Conservation (phyloP, 2,329 filamentous ascomycete species). For the Byssoonygena ceratinophila region DNA sequence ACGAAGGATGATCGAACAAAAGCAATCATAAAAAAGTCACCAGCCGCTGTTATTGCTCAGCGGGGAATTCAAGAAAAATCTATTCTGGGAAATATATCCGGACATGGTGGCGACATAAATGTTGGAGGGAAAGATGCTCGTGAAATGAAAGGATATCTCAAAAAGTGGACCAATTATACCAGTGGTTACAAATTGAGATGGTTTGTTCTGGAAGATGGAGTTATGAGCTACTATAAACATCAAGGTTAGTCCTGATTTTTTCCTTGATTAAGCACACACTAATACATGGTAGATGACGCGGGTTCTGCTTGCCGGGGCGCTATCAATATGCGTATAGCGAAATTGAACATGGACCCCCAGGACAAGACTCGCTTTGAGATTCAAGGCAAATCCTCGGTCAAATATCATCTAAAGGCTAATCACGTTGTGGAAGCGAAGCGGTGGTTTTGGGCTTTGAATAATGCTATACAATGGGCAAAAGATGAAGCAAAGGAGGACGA, state of each 20-base stretch:
- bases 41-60: conserved; percentile 86
- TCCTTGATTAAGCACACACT: background rate
- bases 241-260: conserved; percentile 45
- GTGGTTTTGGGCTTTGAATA: conserved; percentile 98
- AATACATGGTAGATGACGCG: conserved; percentile 58
- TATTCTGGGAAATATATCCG: conserved; percentile 65
- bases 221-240: conserved; percentile 97
- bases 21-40: conserved; percentile 83
- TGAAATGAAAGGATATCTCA: conserved; percentile 97
- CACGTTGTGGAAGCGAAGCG: conserved; percentile 96
- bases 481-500: conserved; percentile 91
- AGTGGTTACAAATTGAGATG: conserved; percentile 92
- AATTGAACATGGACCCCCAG: conserved; percentile 87
- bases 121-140: conserved; percentile 72
- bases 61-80: conserved; percentile 95
- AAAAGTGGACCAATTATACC: conserved; percentile 99
- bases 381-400: conserved; percentile 94
- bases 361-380: conserved; percentile 98
- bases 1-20: conserved; percentile 88
- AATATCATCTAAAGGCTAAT: conserved; percentile 95
- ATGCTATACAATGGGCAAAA: conserved; percentile 96
- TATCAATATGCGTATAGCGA: conserved; percentile 97
- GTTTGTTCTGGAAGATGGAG: conserved; percentile 96
- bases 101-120: conserved; percentile 44
- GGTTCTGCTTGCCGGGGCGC: conserved; percentile 92